These are phyloP conservation scores for Didymella pomorum DNA, from an alignment of 2,329 filamentous ascomycete species.

Conservation along the genomic window DNA sequence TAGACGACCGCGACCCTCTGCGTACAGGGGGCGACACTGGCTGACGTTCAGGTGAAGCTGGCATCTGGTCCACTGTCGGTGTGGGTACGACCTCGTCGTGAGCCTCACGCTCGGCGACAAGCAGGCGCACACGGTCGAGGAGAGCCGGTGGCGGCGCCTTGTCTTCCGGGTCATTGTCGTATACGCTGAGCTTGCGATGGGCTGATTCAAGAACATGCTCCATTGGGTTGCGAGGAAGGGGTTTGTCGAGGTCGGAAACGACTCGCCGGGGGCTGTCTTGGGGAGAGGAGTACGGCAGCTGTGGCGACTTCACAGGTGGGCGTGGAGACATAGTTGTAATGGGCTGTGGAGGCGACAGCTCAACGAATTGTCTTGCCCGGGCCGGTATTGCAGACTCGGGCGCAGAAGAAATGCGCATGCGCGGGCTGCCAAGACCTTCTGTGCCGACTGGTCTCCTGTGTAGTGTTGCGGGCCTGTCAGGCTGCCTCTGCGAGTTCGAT, in stretches of 20 bases:
- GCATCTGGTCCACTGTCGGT: conserved; percentile 16
- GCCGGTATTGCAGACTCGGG: conserved; percentile 35
- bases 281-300: conserved; percentile 21
- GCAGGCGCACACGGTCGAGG: conserved; percentile 36
- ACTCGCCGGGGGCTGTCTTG: conserved; percentile 22
- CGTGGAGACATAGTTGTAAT: not conserved
- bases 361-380: conserved; percentile 29
- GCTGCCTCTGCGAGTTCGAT: conserved; percentile 35
- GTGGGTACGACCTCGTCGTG: conserved; percentile 20
- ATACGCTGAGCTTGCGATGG: conserved; percentile 15
- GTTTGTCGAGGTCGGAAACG: conserved; percentile 21
- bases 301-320: conserved; percentile 4
- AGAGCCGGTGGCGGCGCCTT: conserved; percentile 34
- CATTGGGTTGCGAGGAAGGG: conserved; percentile 18
- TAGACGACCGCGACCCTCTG: conserved; percentile 37
- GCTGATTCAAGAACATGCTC: conserved; percentile 11
- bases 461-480: no score
- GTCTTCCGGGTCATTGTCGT: conserved; percentile 26
- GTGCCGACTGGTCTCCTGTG: no score
- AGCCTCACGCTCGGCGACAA: conserved; percentile 34
- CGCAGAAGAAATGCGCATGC: conserved; percentile 47
- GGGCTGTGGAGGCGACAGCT: conserved; percentile 36
- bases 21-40: conserved; percentile 32
- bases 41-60: conserved; percentile 25
- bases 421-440: no score